These are phyloP conservation scores for Leucocoprinus leucothites DNA, from an alignment of 768 basidiomycete species.

Conservation along the genomic window DNA sequence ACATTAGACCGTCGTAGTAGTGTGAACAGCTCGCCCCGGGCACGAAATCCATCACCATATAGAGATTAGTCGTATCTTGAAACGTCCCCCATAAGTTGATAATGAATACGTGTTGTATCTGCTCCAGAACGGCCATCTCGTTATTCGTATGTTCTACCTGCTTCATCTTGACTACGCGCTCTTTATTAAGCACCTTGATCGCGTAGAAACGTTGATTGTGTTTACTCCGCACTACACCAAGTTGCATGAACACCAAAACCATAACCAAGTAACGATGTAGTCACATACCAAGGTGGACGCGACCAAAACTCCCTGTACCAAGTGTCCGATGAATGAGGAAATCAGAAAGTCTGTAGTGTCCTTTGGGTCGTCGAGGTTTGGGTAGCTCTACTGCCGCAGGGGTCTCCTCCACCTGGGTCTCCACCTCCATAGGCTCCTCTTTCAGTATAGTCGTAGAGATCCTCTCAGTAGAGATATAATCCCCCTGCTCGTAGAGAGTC, in stretches of 20 bases:
- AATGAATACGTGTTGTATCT: constrained; percentile 89
- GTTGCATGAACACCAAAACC: constrained; percentile 14
- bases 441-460: constrained; percentile 44
- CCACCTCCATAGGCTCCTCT: constrained; percentile 15
- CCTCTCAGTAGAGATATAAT: constrained; percentile 65
- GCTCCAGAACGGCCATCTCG: constrained; percentile 83
- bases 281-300: constrained; percentile 80
- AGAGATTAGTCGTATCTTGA: constrained; percentile 89
- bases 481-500: constrained; percentile 51
- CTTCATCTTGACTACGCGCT: constrained; percentile 87
- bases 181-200: constrained; percentile 92
- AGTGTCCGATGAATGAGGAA: constrained; percentile 81
- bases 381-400: constrained; percentile 16
- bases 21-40: constrained; percentile 97
- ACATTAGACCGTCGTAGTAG: constrained; percentile 88
- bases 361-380: constrained; percentile 44
- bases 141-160: constrained; percentile 98
- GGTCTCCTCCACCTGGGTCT: constrained; percentile 11
- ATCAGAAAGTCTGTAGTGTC: constrained; percentile 68
- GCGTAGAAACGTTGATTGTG: constrained; percentile 97
- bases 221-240: constrained; percentile 71
- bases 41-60: constrained; percentile 98
- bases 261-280: background rate
- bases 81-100: constrained; percentile 96
- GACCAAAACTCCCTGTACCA: constrained; percentile 95